Conservation (phyloP, 2,329 filamentous ascomycete species). For the Colletotrichum liriopes region DNA sequence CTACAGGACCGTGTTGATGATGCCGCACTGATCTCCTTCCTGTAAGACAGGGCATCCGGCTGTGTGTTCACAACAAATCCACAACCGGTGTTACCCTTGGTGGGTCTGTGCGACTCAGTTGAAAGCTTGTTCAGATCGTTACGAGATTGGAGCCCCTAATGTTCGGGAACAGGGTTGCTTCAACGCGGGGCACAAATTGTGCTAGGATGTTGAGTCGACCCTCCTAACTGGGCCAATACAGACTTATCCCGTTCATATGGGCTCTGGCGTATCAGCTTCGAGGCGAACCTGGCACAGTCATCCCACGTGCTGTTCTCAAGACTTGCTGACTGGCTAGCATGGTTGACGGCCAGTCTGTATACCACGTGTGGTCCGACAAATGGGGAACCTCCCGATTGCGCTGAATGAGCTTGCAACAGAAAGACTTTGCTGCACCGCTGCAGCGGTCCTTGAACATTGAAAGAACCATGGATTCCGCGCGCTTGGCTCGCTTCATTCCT, state of each 20-base stretch:
- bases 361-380: neutral
- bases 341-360: neutral
- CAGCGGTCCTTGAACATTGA: neutral
- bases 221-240: neutral
- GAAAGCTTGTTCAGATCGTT: neutral
- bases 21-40: neutral
- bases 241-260: neutral
- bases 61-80: neutral
- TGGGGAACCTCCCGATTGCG: neutral
- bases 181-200: neutral
- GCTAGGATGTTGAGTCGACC: neutral
- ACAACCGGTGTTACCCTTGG: neutral
- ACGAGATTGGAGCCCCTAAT: neutral
- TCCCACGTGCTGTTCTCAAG: neutral
- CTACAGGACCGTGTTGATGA: neutral
- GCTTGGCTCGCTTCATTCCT: neutral
- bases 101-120: constrained; percentile 2
- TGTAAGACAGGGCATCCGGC: neutral
- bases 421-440: neutral
- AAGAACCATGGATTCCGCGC: neutral
- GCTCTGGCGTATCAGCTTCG: neutral
- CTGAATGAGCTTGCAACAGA: neutral
- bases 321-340: neutral
- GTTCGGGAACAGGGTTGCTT: neutral
- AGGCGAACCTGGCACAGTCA: neutral